phyloP scores from a whole-genome alignment of 176 grass and related monocot genomes.

The Ensete ventricosum region DNA sequence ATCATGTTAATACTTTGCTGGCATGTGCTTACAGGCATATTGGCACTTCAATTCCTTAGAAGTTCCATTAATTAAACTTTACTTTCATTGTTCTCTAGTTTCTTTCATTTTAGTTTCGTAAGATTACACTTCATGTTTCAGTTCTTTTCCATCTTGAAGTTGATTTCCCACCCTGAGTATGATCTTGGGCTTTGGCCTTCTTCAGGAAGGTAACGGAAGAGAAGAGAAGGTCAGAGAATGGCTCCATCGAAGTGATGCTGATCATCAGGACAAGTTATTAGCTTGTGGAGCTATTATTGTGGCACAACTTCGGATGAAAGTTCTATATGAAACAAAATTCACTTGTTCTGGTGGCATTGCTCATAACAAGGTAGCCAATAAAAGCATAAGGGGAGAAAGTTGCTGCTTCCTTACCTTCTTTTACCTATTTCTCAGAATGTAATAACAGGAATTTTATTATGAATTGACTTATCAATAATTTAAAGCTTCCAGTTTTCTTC shows the following conservation, averaged over 20 bases:
- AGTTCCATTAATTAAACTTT: not conserved
- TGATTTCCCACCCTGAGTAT: not conserved
- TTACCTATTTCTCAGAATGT: not conserved
- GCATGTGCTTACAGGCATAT: not conserved
- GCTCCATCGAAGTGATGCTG: conserved; percentile 47
- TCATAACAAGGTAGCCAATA: conserved; percentile 83
- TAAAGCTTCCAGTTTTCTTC: not conserved
- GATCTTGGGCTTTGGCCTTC: conserved; percentile 4
- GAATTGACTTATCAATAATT: not conserved
- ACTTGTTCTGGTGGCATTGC: conserved; percentile 90
- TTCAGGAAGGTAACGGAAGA: conserved; percentile 37
- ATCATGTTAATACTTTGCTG: not conserved
- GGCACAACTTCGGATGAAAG: conserved; percentile 54
- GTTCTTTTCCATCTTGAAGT: not conserved
- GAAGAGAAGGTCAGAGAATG: conserved; percentile 61
- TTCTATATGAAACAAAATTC: conserved; percentile 75
- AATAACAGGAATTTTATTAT: not conserved
- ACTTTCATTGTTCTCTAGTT: not conserved
- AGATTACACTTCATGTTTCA: not conserved
- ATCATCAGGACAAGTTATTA: conserved; percentile 65
- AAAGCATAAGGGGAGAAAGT: conserved; percentile 24
- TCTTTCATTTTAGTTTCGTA: not conserved
- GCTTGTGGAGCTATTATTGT: conserved; percentile 87
- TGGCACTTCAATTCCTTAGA: too few species aligned
- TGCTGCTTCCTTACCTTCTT: not conserved